Evolutionary conservation across 179 eudicot species (phyloP).

Genomic region (Beta lomatogona): DNA sequence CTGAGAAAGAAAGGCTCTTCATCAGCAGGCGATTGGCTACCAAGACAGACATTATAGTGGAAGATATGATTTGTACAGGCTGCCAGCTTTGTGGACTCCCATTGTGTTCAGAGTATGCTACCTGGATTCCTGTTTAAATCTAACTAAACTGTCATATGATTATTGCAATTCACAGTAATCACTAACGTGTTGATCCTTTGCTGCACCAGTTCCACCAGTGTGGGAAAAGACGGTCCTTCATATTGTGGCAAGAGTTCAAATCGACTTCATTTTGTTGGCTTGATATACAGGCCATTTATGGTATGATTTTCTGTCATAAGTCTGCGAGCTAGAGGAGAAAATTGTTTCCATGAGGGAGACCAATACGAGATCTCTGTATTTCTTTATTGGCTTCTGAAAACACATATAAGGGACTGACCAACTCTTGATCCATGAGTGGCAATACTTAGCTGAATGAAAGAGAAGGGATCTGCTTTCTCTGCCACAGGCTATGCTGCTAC

Average conservation of each 20-base stretch:
- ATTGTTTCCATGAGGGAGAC: background rate
- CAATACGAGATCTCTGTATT: background rate
- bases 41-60: constrained; percentile 42
- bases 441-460: background rate
- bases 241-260: constrained; percentile 66
- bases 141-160: background rate
- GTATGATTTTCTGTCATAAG: constrained; percentile 37
- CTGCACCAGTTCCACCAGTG: constrained; percentile 40
- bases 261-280: constrained; percentile 49
- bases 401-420: background rate
- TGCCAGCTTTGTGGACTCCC: constrained; percentile 71
- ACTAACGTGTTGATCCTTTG: constrained; percentile 13
- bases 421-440: background rate
- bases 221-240: constrained; percentile 38
- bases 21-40: constrained; percentile 49
- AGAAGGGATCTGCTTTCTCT: background rate
- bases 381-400: background rate
- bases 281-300: constrained; percentile 81
- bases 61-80: constrained; percentile 74
- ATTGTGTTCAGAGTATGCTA: constrained; percentile 43
- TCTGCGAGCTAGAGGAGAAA: background rate
- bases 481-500: background rate
- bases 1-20: constrained; percentile 65
- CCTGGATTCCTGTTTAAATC: background rate
- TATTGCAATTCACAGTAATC: background rate